A percentile compares a stretch with the other conserved stretches of the same genome.
These are phyloP conservation scores for Diaporthe sp. DNA, from an alignment of 2,329 filamentous ascomycete species.

Conservation along the genomic window DNA sequence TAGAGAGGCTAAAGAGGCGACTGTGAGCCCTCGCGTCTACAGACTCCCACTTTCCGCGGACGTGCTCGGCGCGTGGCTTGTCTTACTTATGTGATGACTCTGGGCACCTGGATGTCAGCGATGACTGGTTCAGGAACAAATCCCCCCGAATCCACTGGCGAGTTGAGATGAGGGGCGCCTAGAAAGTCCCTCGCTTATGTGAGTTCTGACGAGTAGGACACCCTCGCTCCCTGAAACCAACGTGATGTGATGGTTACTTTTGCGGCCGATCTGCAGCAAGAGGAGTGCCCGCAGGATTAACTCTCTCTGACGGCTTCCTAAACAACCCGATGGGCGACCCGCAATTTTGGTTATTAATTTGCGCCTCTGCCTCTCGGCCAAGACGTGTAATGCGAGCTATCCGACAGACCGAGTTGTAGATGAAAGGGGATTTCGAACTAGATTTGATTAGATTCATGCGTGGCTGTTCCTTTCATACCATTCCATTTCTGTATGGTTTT, in stretches of 20 bases:
- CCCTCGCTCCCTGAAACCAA: not conserved
- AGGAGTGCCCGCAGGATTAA: not conserved
- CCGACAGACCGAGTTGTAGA: not conserved
- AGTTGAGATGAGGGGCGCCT: not conserved
- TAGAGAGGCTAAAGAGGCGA: not conserved
- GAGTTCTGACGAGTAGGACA: not conserved
- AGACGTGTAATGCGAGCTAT: not conserved
- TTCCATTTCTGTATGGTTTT: not conserved
- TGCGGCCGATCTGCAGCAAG: not conserved
- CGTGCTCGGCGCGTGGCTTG: conserved; percentile 7
- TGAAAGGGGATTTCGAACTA: not conserved
- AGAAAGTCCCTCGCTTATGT: not conserved
- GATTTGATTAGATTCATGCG: not conserved
- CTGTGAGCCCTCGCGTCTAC: not conserved
- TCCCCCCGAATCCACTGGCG: not conserved
- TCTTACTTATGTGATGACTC: not conserved
- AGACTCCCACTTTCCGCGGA: not conserved
- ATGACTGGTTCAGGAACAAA: not conserved
- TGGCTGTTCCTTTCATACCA: not conserved
- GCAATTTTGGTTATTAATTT: not conserved
- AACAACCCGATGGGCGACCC: not conserved
- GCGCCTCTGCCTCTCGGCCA: not conserved
- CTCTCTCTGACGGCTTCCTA: not conserved
- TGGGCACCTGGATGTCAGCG: not conserved
- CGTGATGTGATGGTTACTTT: not conserved